These are phyloP conservation scores for Termitomyces sp. DNA, from an alignment of 768 basidiomycete species.

Conservation along the genomic window DNA sequence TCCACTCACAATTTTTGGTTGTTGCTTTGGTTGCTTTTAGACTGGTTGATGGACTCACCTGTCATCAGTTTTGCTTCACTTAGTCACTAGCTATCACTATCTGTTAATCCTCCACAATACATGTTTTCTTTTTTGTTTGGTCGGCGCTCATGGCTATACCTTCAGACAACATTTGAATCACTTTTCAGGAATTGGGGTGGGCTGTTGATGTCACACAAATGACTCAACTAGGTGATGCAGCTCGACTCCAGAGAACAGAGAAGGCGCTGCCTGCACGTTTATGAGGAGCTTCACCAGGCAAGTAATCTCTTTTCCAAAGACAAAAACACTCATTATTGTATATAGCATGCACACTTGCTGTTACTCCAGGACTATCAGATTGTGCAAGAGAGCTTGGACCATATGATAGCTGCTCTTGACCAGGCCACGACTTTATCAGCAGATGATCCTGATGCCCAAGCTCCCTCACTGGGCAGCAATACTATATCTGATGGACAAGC, in stretches of 20 bases:
- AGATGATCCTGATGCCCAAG: neutral
- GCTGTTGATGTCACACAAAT: slow-evolving; percentile 3
- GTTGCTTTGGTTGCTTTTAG: too few relatives aligned
- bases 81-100: too few relatives aligned
- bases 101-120: too few relatives aligned
- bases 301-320: neutral
- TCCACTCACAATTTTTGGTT: too few relatives aligned
- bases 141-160: slow-evolving; percentile 4
- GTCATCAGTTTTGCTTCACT: too few relatives aligned
- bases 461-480: neutral
- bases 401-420: neutral
- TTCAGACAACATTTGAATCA: slow-evolving; percentile 5
- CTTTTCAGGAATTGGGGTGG: slow-evolving; percentile 2
- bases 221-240: slow-evolving; percentile 13
- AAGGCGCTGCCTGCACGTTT: slow-evolving; percentile 8
- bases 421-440: neutral
- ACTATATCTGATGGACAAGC: neutral
- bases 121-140: too few relatives aligned
- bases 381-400: neutral
- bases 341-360: neutral
- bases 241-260: slow-evolving; percentile 9
- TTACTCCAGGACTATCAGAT: neutral
- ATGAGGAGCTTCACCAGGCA: neutral
- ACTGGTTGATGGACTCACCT: too few relatives aligned
- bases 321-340: neutral